Conservation (phyloP, 2,329 filamentous ascomycete genomes). For the Paradendryphiella salina region DNA sequence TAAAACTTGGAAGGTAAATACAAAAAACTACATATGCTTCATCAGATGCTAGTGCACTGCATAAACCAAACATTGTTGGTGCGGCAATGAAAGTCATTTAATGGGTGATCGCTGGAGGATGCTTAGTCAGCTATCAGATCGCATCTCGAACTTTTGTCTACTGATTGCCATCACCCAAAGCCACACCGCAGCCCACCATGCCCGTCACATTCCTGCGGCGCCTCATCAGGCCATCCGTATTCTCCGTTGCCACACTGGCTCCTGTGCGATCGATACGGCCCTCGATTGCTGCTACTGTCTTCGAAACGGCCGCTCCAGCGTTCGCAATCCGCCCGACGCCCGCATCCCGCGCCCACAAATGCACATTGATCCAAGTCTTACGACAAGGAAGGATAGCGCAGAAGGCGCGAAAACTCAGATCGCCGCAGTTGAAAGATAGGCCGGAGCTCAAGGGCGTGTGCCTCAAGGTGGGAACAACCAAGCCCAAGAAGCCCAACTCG, state of each 20-base stretch:
- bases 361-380: conserved; percentile 56
- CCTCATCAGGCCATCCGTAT: conserved; percentile 44
- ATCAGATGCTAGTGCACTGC: background rate
- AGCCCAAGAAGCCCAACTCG: conserved; percentile 98
- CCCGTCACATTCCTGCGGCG: conserved; percentile 46
- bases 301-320: conserved; percentile 26
- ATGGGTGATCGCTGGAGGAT: background rate
- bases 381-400: conserved; percentile 78
- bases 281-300: conserved; percentile 24
- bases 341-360: conserved; percentile 45
- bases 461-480: conserved; percentile 87
- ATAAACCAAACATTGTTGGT: background rate
- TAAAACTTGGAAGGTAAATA: too few species aligned
- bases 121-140: conserved; percentile 17
- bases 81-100: background rate
- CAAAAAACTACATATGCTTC: background rate
- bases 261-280: conserved; percentile 21
- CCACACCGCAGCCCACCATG: conserved; percentile 35
- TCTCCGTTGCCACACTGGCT: conserved; percentile 22
- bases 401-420: conserved; percentile 80
- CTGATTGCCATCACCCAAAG: background rate
- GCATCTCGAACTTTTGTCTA: conserved; percentile 20
- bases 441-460: conserved; percentile 95
- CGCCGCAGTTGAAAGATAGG: conserved; percentile 75
- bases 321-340: conserved; percentile 45